These are phyloP conservation scores for Phytopythium kandeliae DNA, from an alignment of 352 stramenopile species.

Conservation along the genomic window DNA sequence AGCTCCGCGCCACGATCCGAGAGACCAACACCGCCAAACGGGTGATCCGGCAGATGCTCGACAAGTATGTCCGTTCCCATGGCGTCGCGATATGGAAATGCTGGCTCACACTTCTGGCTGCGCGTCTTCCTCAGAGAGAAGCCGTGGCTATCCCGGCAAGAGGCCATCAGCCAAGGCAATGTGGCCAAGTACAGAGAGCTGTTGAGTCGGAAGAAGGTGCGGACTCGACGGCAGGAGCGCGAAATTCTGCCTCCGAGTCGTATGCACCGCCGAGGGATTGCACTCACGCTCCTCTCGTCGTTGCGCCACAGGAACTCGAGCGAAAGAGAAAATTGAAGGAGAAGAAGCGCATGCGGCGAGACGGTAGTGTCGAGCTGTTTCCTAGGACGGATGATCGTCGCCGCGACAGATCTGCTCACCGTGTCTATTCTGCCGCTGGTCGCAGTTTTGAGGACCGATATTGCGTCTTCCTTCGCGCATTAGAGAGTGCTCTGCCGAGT, in stretches of 20 bases:
- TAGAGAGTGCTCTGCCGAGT: background rate
- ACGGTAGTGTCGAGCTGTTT: slow-evolving; percentile 21
- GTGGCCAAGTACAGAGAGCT: slow-evolving; percentile 56
- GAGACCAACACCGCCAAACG: slow-evolving; percentile 61
- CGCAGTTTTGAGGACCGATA: background rate
- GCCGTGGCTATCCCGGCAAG: slow-evolving; percentile 50
- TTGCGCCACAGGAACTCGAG: slow-evolving; percentile 39
- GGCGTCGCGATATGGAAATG: slow-evolving; percentile 4
- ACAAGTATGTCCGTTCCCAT: slow-evolving; percentile 26
- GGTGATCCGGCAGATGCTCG: slow-evolving; percentile 41
- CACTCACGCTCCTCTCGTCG: background rate
- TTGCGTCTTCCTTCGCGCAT: slow-evolving; percentile 2
- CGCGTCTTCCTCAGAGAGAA: slow-evolving; percentile 32
- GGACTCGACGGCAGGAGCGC: background rate
- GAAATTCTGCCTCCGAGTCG: too few relatives aligned
- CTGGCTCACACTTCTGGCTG: background rate
- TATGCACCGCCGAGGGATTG: too few relatives aligned
- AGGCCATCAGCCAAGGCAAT: slow-evolving; percentile 34
- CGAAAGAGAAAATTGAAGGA: slow-evolving; percentile 68
- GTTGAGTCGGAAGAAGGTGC: slow-evolving; percentile 63
- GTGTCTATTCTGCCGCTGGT: background rate
- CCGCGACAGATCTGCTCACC: background rate
- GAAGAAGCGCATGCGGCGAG: slow-evolving; percentile 62
- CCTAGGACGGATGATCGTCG: background rate
- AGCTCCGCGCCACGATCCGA: slow-evolving; percentile 31